Evolutionary conservation across 192 early-diverging fungal genomes (phyloP), one percentile per base, ranked within the genome.

Genomic region (Spizellomyces sp.): DNA sequence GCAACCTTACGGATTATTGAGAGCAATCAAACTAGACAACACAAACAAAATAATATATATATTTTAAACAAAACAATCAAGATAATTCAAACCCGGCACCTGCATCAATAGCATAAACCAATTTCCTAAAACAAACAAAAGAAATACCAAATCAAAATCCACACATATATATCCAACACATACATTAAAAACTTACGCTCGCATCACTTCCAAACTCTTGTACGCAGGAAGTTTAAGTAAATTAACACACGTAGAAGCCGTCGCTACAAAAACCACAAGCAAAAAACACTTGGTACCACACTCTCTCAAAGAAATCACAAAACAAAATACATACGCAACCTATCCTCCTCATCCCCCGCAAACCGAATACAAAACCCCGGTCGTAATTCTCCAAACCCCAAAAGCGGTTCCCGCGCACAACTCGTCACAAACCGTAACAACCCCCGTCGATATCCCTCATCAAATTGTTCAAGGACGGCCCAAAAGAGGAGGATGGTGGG

Each of bases 11-110:
- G n/a, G n/a, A n/a, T n/a, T n/a, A n/a, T n/a, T n/a, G n/a, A n/a
- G n/a, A n/a, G n/a, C n/a, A n/a, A n/a, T n/a, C n/a, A n/a, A n/a
- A n/a, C n/a, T n/a, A n/a, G n/a, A n/a, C n/a, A n/a, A n/a, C n/a
- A n/a, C n/a, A n/a, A n/a, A n/a, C n/a, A n/a, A n/a, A n/a, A n/a
- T n/a, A n/a, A n/a, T n/a, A n/a, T n/a, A n/a, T 36, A 36, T 36
- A 36, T 36, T 2, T 0, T 36, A 36, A 36, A 36, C 27, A 0
- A 36, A 36, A 36, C 27, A 36, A 36, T 71, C 84, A 96, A 1
- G 92, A 93, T 27, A 98, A 79, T 64, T 95, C 94, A 79, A 98
- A 98, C 21, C 96, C 96, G 42, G 93, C 91, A 15, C 91, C 92
- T 4, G 91, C 87, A 58, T 88, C 86, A 57, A 98, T 94, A 0